Evolutionary conservation across 371 early-diverging fungal genomes (phyloP).

Genomic region (Umbelopsis sp.): DNA sequence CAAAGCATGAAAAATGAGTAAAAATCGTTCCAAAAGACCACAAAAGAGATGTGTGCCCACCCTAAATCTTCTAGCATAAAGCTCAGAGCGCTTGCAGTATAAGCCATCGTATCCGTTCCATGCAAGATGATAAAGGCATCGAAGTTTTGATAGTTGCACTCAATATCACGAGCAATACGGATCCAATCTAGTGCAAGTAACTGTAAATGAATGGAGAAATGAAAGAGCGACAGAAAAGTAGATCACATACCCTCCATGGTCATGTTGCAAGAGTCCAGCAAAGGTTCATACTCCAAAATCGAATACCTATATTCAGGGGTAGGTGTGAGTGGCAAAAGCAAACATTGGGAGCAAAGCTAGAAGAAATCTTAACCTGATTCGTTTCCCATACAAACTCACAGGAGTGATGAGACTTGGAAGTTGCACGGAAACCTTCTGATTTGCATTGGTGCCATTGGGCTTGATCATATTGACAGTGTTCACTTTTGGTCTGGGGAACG

Average conservation of each 20-base stretch:
- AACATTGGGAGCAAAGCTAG: neutral
- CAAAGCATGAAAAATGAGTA: neutral
- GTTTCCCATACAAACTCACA: slow-evolving; percentile 87
- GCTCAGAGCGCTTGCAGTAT: slow-evolving; percentile 91
- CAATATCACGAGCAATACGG: slow-evolving; percentile 93
- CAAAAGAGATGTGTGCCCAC: slow-evolving; percentile 32
- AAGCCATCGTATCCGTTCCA: slow-evolving; percentile 96
- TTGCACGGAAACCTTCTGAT: slow-evolving; percentile 23
- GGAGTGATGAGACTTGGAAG: slow-evolving; percentile 89
- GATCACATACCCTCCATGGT: slow-evolving; percentile 68
- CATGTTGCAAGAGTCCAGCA: slow-evolving; percentile 96
- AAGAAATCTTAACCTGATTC: slow-evolving; percentile 64
- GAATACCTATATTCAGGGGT: slow-evolving; percentile 61
- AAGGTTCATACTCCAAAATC: slow-evolving; percentile 91
- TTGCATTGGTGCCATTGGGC: neutral
- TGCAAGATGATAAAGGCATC: slow-evolving; percentile 96
- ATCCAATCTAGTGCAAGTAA: slow-evolving; percentile 78
- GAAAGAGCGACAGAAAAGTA: too few relatives aligned
- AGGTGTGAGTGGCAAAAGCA: too few relatives aligned
- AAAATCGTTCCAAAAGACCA: neutral
- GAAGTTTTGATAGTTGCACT: slow-evolving; percentile 87
- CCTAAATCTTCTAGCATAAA: slow-evolving; percentile 96
- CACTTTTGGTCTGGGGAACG: neutral
- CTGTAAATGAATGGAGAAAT: neutral
- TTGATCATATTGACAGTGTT: slow-evolving; percentile 5